Base-by-base conservation (phyloP, 495 filamentous ascomycete species). In the Aspergillus taichungensis region DNA sequence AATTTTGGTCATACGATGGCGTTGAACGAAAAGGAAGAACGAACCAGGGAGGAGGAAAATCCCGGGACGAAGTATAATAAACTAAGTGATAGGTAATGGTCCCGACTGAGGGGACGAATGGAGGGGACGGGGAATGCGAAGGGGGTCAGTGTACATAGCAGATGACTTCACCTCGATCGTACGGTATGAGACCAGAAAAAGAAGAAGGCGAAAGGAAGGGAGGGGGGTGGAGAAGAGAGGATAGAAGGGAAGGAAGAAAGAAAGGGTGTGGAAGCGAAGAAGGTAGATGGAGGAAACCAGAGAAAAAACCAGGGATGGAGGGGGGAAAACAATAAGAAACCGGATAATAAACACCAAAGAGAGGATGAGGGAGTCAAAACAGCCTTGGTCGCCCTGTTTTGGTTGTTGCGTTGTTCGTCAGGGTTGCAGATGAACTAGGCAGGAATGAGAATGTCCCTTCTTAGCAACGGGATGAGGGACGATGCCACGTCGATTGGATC, bases 141-240 rank as follows among this genome's bases (percentile, higher is more conserved):
- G 35, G 46, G 49, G 53, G 46, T 32, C 52, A 43, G 39, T 42
- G 53, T 47, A 38, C 49, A 56, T 52, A 52, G 49, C 49, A 50
- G 50, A 50, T 56, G 53, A 56, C 53, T 43, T 42, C 48, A 24
- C 18, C 18, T 24, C 18, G 18, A 24, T 24, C 18, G 18, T 24
- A 24, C 18, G 18, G 18, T 24, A 24, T 24, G 18, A 51, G 46
- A 35, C 30, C 39, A 18, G 37, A 45, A 34, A 35, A 13, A 36
- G 29, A 38, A 36, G 36, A 27, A 28, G 43, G n/a, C 14, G 13
- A 33, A 29, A 29, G 29, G 14, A 31, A 29, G 30, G 29, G 35
- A 39, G 43, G 40, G n/a, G 42, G 47, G 36, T 40, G 33, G 43
- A 40, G 43, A 38, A 43, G 8, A 28, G 33, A 40, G 37, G 12